Conservation (phyloP, 768 basidiomycete species). For the Galerina marginata region DNA sequence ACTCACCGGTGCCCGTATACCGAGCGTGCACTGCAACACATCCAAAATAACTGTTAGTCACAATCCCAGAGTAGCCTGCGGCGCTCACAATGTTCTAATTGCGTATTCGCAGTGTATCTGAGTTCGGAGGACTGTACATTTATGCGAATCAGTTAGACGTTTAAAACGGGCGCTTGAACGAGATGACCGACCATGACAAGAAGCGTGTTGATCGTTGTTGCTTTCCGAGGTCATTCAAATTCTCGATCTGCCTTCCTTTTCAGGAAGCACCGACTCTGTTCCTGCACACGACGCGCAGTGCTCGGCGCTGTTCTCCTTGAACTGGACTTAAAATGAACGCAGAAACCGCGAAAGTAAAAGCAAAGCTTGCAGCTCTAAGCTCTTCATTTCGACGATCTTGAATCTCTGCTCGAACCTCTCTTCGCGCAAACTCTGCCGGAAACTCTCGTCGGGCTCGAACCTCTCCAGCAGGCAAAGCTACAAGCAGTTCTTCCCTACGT, state of each 20-base stretch:
- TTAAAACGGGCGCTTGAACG: conserved; percentile 6
- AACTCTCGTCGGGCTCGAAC: conserved; percentile 64
- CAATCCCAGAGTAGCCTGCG: background rate
- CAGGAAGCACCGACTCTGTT: conserved; percentile 8
- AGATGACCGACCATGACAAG: conserved; percentile 50
- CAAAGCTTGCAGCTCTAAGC: conserved; percentile 53
- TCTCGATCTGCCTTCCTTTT: conserved; percentile 15
- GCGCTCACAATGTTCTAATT: conserved; percentile 88
- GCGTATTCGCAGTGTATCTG: conserved; percentile 95
- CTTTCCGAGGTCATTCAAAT: conserved; percentile 22
- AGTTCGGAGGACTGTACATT: conserved; percentile 80
- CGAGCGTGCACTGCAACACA: conserved; percentile 81
- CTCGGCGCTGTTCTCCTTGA: background rate
- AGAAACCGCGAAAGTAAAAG: conserved; percentile 51
- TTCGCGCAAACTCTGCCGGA: conserved; percentile 73
- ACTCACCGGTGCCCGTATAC: conserved; percentile 92
- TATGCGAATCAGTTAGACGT: conserved; percentile 11
- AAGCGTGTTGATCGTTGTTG: conserved; percentile 39
- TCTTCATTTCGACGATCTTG: conserved; percentile 72
- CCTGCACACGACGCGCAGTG: background rate
- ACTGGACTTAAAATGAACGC: conserved; percentile 41
- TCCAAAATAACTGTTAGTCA: conserved; percentile 21
- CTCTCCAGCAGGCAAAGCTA: conserved; percentile 81
- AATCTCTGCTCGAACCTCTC: conserved; percentile 67
- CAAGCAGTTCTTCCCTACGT: conserved; percentile 83